Base-by-base conservation (phyloP, 2,329 filamentous ascomycete genomes). In the Microdochium bolleyi region DNA sequence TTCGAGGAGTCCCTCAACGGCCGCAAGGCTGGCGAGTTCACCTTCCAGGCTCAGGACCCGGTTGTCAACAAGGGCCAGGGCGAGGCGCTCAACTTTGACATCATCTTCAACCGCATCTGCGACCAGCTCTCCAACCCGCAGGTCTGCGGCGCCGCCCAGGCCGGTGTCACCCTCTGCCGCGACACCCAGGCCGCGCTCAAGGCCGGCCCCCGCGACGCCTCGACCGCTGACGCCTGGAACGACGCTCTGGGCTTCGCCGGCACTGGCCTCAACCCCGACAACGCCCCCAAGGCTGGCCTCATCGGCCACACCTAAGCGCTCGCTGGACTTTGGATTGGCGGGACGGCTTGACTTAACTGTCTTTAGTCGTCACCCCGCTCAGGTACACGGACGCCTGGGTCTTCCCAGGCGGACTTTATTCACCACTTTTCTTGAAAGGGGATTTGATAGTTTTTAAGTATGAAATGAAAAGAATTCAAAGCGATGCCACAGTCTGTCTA, bases 51-150 rank as follows among this genome's bases (percentile, higher is more conserved):
- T 51, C 77, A 77, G 49, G 84, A 88, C 64, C 70, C 80, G 9
- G 69, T 79, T 19, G 77, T 85, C 54, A 77, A 80, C 57, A 71
- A 81, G 62, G 79, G 79, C 51, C 84, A 88, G 68, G 69, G 82
- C 61, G 84, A 87, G 64, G 83, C 84, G 9, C 73, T 87, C 48
- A 87, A 88, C 78, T 84, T 84, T 53, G 80, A 81, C 72, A 88
- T 88, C 73, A 88, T 88, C 73, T 85, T 83, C 65, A 87, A 85
- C 75, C 79, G 83, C 56, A 82, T 88, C 66, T 84, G 81, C 68
- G 84, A 88, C 67, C 82, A 87, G 71, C 75, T 88, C 54, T 76
- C 68, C 63, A 87, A 86, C 69, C n/a, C n/a, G n/a, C n/a, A n/a
- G n/a, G 81, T 84, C 37, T 88, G 84, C 69, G 70, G 73, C 38